These are phyloP conservation scores for Gremmenia infestans DNA, from an alignment of 2,329 filamentous ascomycete genomes.

Conservation along the genomic window DNA sequence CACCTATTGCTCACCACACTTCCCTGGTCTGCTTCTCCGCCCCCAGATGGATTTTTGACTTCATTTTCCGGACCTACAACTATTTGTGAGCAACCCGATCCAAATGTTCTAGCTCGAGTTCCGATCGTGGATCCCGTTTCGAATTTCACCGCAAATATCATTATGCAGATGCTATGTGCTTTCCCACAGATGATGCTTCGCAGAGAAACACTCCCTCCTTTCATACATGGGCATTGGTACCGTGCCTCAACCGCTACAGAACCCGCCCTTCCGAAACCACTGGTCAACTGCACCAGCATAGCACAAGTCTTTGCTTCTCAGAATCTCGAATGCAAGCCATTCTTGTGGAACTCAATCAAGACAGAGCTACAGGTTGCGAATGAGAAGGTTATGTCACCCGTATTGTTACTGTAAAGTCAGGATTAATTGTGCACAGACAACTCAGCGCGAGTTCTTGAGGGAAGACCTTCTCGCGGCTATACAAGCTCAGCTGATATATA, in stretches of 20 bases:
- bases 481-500: slow-evolving; percentile 7
- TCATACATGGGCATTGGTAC: slow-evolving; percentile 19
- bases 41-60: neutral
- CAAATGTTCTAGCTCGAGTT: slow-evolving; percentile 21
- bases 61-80: neutral
- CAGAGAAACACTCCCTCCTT: slow-evolving; percentile 23
- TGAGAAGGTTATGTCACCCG: slow-evolving; percentile 1
- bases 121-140: slow-evolving; percentile 7
- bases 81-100: neutral
- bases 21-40: neutral
- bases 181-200: slow-evolving; percentile 23
- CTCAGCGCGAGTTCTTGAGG: neutral
- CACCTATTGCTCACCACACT: neutral
- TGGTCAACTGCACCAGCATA: slow-evolving; percentile 23
- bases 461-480: slow-evolving; percentile 2
- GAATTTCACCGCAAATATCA: slow-evolving; percentile 7
- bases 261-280: slow-evolving; percentile 4
- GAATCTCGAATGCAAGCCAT: slow-evolving; percentile 14
- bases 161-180: slow-evolving; percentile 11
- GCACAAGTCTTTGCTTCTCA: slow-evolving; percentile 22
- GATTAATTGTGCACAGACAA: neutral
- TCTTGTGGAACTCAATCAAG: slow-evolving; percentile 19
- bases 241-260: neutral
- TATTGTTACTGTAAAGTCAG: neutral
- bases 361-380: slow-evolving; percentile 6